Base-by-base conservation (phyloP, 352 stramenopile genomes). In the Thraustochytrium sp. region DNA sequence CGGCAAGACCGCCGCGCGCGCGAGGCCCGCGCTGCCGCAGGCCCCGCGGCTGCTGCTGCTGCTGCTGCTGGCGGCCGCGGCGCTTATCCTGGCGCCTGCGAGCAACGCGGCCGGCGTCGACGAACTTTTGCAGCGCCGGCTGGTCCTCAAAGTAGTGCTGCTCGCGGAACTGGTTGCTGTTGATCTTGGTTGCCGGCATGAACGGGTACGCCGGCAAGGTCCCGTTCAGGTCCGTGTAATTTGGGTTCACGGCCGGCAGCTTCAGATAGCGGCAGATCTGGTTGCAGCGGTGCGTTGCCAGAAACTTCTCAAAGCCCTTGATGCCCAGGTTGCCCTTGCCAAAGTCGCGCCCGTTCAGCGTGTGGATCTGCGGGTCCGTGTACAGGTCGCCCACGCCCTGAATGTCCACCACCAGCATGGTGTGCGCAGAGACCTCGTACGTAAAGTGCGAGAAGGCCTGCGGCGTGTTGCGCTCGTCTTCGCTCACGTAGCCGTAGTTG, bases 311-410 rank as follows among this genome's bases (percentile, higher is more conserved):
- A 72, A 95, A 94, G 46, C 92, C 92, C 13, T 92, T 82, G 18
- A 91, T 90, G 18, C 91, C 92, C 16, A 95, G 85, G 74, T 95
- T 95, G 49, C 92, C 92, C 76, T 94, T 95, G 49, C 92, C 92
- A 85, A 95, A 95, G 80, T 95, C 90, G 75, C 93, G 86, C 16
- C 90, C 90, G 53, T 94, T 93, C 4, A 95, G 89, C 48, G 13
- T 93, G 88, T n/a, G 91, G n/a, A 98, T 95, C 87, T 98, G 95
- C 34, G 95, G 95, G 85, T 98, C 95, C 29, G 95, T 98, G 88
- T 97, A 98, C 37, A 96, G 86, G 88, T 98, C 94, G 13, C 93
- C 95, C 2, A 98, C 94, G 51, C 95, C 95, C 85, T 98, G 95
- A 84, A 98, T 96, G 76, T 98, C 95, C n/a, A 96, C 94, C 0